Base-by-base conservation (phyloP, 768 basidiomycete genomes). In the Calocybe indica region DNA sequence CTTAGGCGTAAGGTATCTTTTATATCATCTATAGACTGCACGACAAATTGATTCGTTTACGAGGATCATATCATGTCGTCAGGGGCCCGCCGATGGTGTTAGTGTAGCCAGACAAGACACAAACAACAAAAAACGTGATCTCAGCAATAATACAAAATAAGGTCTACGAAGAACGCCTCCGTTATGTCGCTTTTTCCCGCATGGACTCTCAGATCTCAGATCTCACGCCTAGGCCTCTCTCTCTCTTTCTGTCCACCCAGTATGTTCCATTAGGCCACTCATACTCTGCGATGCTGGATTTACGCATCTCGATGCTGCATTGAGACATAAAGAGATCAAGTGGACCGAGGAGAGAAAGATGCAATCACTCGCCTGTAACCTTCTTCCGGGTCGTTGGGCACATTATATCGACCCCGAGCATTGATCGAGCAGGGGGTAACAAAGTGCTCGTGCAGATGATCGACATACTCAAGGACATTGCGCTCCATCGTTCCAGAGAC, bases 401-500 rank as follows among this genome's bases (percentile, higher is more conserved):
- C 88, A 56, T 92, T 93, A 66, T 96, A 97, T 36, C 91, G 74
- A 36, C 93, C 94, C 11, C 75, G 75, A 1, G 67, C 52, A 67
- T 94, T 96, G 70, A 97, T 91, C 12, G 89, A 86, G 57, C 88
- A 90, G 2, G 92, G 92, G 51, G 82, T 82, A 37, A 85, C 69
- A 68, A 96, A 98, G 62, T 96, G 89, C 58, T 97, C 92, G 66
- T 98, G 94, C 35, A 97, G 73, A 63, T 96, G 94, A 61, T 92
- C 85, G 31, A 84, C 87, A 53, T 80, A 90, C 65, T 92, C 93
- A 36, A 97, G 82, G 4, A 96, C 94, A 61, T 97, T 96, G 43
- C 88, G 80, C 55, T 94, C 92, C 84, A 94, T 94, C 13, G 83
- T 78, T 2, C 92, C 94, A 1, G 92, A 94, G 46, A 97, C 73